phyloP scores from a whole-genome alignment of 2,329 filamentous ascomycete species.

The Tolypocladium inflatum region DNA sequence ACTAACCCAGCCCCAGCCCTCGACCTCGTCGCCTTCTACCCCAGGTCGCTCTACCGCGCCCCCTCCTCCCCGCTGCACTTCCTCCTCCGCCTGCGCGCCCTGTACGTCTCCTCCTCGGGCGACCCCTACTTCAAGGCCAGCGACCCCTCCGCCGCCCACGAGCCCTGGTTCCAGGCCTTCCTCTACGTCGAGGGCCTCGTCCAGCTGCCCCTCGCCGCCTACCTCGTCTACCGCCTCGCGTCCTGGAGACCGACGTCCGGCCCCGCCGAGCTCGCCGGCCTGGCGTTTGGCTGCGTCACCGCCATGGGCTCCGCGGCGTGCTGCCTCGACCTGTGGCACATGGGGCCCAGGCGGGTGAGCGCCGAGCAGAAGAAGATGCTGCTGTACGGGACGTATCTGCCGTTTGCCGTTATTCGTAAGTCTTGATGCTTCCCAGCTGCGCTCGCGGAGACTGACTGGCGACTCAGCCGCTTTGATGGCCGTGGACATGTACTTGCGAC shows the following conservation, averaged over 20 bases:
- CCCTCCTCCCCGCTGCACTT: conserved; percentile 36
- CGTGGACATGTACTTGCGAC: conserved; percentile 44
- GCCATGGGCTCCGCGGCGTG: conserved; percentile 42
- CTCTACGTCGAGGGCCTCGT: conserved; percentile 39
- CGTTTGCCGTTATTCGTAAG: conserved; percentile 45
- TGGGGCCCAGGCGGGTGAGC: conserved; percentile 36
- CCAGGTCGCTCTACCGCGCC: conserved; percentile 31
- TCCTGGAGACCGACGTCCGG: conserved; percentile 24
- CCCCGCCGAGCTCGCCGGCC: conserved; percentile 35
- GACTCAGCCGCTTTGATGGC: conserved; percentile 37
- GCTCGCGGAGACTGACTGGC: neutral
- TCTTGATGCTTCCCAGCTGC: conserved; percentile 4
- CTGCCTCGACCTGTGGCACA: conserved; percentile 38
- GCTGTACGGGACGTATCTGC: conserved; percentile 38
- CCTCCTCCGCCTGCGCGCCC: conserved; percentile 32
- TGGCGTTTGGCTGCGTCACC: conserved; percentile 42
- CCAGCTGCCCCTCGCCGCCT: conserved; percentile 40
- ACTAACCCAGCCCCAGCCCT: conserved; percentile 27
- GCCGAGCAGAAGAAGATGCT: conserved; percentile 34
- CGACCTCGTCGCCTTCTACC: conserved; percentile 45
- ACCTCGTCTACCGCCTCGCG: conserved; percentile 33
- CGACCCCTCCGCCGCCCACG: conserved; percentile 20
- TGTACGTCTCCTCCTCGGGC: conserved; percentile 38
- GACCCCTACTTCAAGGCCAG: conserved; percentile 41
- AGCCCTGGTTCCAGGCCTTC: conserved; percentile 42